Evolutionary conservation across 495 filamentous ascomycete species (phyloP).

Genomic region (Xylaria sp.): DNA sequence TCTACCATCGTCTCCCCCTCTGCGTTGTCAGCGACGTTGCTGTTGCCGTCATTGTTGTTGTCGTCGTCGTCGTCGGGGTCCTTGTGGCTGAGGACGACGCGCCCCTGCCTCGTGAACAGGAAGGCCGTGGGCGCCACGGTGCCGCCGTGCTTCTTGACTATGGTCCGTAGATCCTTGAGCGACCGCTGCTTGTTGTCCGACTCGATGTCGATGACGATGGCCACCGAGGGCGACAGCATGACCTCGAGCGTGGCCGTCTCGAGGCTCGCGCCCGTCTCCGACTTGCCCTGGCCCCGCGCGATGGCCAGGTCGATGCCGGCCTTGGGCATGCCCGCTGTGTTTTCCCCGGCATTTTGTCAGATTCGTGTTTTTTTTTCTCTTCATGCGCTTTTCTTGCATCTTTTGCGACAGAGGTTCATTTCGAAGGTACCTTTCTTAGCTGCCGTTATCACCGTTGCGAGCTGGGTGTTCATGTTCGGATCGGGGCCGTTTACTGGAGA

Average conservation of each 20-base stretch:
- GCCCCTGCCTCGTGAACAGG: conserved; percentile 81
- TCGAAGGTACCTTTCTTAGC: conserved; percentile 74
- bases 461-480: conserved; percentile 72
- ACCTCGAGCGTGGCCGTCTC: conserved; percentile 82
- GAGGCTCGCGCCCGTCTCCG: conserved; percentile 70
- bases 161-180: conserved; percentile 70
- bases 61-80: conserved; percentile 75
- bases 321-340: conserved; percentile 77
- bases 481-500: conserved; percentile 68
- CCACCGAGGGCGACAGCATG: conserved; percentile 78
- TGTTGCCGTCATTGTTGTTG: too few species aligned
- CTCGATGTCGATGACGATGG: conserved; percentile 75
- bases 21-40: too few species aligned
- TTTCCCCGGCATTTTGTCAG: background rate
- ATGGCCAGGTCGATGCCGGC: conserved; percentile 82
- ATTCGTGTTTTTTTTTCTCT: background rate
- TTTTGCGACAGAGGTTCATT: too few species aligned
- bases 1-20: conserved; percentile 59
- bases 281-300: conserved; percentile 83
- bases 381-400: too few species aligned
- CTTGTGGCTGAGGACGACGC: conserved; percentile 71
- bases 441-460: conserved; percentile 71
- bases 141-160: conserved; percentile 75
- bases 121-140: conserved; percentile 75
- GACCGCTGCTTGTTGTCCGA: conserved; percentile 80